Evolutionary conservation across 140 eudicot genomes (phyloP), one percentile per base, ranked within the genome.

Genomic region (Bidens hawaiensis): DNA sequence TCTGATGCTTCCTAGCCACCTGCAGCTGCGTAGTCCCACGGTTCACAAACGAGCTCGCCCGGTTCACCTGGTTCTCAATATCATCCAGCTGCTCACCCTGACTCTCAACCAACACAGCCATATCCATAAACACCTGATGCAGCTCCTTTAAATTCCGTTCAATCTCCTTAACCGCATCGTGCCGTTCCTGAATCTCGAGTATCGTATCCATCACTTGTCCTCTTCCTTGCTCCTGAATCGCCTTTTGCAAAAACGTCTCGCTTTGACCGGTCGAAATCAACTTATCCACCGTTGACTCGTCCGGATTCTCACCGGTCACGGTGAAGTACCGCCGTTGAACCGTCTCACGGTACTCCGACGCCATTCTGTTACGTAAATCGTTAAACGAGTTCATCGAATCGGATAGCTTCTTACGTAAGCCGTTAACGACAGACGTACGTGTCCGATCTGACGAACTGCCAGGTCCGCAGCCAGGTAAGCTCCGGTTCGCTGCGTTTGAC

Each of bases 1-100:
- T 83, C 71, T 83, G 89, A 25, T 70, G 77, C 76, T 83, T 79
- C 31, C 85, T 53, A 0, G 89, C 89, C 18, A 77, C 82, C 47
- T 60, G 48, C 14, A 83, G 27, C 18, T 79, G 83, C 4, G 74
- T 59, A 2, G 89, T 33, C 7, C 89, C 89, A 3, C 78, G 76
- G 54, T 72, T 73, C 3, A 83, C 76, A 27, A 79, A 83, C 11
- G 89, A 83, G 12, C 80, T 79, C 4, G 89, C 89, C 4, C 89
- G 72, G 16, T 69, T 31, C 4, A 83, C 89, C 53, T 83, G 85
- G 30, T 72, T 78, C 50, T 83, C 85, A 23, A 83, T 79, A 18
- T 79, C 79, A n/a, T 83, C 83, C 69, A 83, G 17, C 57, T 83
- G 89, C 51, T 79, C 83, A 2, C 89, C 89, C 12, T 83, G 89